Evolutionary conservation across 2,329 filamentous ascomycete genomes (phyloP), one percentile per base, ranked within the genome.

Genomic region (Claviceps arundinis): DNA sequence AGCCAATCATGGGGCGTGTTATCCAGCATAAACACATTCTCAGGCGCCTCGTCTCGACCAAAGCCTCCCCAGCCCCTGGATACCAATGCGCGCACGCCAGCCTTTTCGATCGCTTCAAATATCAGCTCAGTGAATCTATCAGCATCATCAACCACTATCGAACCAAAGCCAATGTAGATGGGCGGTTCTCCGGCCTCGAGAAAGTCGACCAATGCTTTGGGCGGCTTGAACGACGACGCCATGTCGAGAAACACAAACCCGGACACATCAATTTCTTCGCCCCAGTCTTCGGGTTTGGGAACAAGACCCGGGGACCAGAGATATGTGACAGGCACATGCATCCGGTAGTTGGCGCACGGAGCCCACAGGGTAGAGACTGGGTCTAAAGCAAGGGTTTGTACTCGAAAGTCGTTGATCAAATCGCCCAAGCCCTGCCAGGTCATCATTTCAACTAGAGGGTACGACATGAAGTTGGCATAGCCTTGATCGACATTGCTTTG

Each of bases 381-480:
- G 56, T 90, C 86, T 0, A 91, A 68, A 1, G 77, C 78, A 1
- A 91, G 70, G 0, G 81, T 87, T 51, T 82, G 79, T 5, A 80
- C 73, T 47, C 87, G 76, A 58, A 90, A 89, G 30, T 80, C 72
- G 60, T 91, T 91, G 57, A 91, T 78, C 30, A 91, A 69, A 63
- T 90, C 87, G 2, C 87, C 87, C 0, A 91, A 73, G 0, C 89
- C 90, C 65, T 95, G 89, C 89, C 89, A 95, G 1, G 89, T 85
- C 77, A 91, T 87, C 79, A 88, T 84, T 62, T 91, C 87, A 1
- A 91, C 85, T 38, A 91, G 68, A 0, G 85, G 82, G 62, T 90
- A 93, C 1, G 80, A 85, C 64, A 91, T 87, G 62, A 87, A 89
- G 65, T 91, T 93, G 13, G 83, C 81, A 61, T 87, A 87, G 19